Conservation (phyloP, 2,329 filamentous ascomycete genomes). For the Paecilomyces niveus region DNA sequence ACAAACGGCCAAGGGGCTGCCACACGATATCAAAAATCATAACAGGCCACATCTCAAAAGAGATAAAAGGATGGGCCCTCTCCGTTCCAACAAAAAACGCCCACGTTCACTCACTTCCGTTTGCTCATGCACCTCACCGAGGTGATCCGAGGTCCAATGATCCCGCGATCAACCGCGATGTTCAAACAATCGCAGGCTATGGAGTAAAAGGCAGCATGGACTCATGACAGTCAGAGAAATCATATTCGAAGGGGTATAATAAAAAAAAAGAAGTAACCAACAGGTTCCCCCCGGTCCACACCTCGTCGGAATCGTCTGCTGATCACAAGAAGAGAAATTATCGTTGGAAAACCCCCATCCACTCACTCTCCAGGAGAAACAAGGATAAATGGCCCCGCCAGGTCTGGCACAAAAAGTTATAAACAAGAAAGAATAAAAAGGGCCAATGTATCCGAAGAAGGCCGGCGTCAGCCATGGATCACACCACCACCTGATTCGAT, state of each 20-base stretch:
- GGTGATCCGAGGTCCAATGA: not conserved
- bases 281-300: constrained; percentile 6
- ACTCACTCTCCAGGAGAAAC: constrained; percentile 1
- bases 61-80: not conserved
- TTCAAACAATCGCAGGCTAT: constrained; percentile 8
- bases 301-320: constrained; percentile 1
- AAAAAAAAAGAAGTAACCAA: constrained; percentile 14
- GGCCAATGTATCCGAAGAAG: not conserved
- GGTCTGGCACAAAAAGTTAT: not conserved
- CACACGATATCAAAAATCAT: not conserved
- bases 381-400: not conserved
- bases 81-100: constrained; percentile 4
- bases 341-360: not conserved
- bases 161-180: not conserved
- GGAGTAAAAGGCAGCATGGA: constrained; percentile 21
- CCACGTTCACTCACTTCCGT: constrained; percentile 4
- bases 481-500: not conserved
- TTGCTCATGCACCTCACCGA: not conserved
- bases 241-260: constrained; percentile 12
- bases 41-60: not conserved
- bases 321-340: not conserved
- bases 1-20: not conserved
- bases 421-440: not conserved
- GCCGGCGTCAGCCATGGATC: not conserved
- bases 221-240: constrained; percentile 23